Evolutionary conservation across 352 stramenopile species (phyloP).

Genomic region (Aphanomyces cochlioides): DNA sequence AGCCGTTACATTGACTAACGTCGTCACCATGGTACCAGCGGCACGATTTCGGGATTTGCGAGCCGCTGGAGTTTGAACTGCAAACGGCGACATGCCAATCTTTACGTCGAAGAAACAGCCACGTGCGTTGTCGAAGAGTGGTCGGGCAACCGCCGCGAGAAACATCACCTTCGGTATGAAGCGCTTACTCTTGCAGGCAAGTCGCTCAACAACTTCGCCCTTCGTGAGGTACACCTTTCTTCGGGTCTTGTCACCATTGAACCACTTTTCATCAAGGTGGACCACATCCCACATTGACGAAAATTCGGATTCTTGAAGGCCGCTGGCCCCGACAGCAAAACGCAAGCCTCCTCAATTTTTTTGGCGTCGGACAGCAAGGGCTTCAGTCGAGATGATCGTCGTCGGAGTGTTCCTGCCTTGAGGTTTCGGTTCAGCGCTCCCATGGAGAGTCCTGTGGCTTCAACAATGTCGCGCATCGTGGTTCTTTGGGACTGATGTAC

Average conservation of each 20-base stretch:
- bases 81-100: constrained; percentile 3
- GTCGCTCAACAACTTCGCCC: background rate
- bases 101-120: background rate
- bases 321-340: background rate
- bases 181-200: background rate
- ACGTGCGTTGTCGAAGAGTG: constrained; percentile 28
- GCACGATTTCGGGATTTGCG: constrained; percentile 4
- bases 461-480: background rate
- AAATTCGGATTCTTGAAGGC: background rate
- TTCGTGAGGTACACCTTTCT: background rate
- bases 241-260: background rate
- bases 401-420: background rate
- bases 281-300: background rate
- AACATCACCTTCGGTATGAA: constrained; percentile 17
- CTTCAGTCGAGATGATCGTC: background rate
- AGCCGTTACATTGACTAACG: constrained; percentile 27
- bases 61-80: background rate
- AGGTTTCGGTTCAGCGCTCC: background rate
- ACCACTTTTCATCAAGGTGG: background rate
- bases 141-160: constrained; percentile 26
- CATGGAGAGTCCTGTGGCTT: background rate
- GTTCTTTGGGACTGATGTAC: background rate
- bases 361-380: background rate
- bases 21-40: background rate
- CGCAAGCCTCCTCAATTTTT: background rate